Evolutionary conservation across 805 yeast species (phyloP), one percentile per base, ranked within the genome.

Genomic region (Blastobotrys americana): DNA sequence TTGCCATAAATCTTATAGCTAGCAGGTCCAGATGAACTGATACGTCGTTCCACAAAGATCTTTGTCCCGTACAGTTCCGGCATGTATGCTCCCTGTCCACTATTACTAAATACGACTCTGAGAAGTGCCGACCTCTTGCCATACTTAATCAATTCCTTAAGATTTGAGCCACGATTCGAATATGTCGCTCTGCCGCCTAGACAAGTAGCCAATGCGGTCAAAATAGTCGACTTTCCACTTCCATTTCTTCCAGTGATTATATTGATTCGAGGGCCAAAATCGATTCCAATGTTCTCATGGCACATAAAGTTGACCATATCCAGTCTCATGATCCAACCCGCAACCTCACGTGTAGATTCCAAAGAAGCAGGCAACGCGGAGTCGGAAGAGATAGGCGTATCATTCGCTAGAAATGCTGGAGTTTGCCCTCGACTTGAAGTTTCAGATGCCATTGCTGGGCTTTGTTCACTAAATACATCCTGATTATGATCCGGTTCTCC

Each of bases 211-310:
- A 89, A 78, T 0, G 95, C 96, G 0, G 96, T 87, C 47, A 89
- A 66, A 16, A 89, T 74, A 1, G 97, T 95, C 58, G 86, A 77
- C 58, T 89, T 89, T 23, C 97, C 97, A 33, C 89, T 79, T 2
- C 97, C 97, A 57, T 89, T 89, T 45, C 82, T 72, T 17, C 97
- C 97, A 34, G 85, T 82, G 45, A 89, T 85, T 58, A 89, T 84
- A 60, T 89, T 89, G 53, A 89, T 71, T 43, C 80, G 77, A 0
- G 90, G 88, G 1, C 93, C 93, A 25, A 89, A 71, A 2, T 72
- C 74, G 5, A 93, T 65, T 45, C 78, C 79, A 56, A 93, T 85
- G 44, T 84, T 77, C 39, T 78, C 82, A 59, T 93, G 98, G 35
- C 55, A 51, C 62, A 87, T 87, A 61, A 87, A 87, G 65, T 87